A percentile compares a stretch with the other conserved stretches of the same genome.
Evolutionary conservation across 805 yeast species (phyloP).

Genomic region (Candida maesae): DNA sequence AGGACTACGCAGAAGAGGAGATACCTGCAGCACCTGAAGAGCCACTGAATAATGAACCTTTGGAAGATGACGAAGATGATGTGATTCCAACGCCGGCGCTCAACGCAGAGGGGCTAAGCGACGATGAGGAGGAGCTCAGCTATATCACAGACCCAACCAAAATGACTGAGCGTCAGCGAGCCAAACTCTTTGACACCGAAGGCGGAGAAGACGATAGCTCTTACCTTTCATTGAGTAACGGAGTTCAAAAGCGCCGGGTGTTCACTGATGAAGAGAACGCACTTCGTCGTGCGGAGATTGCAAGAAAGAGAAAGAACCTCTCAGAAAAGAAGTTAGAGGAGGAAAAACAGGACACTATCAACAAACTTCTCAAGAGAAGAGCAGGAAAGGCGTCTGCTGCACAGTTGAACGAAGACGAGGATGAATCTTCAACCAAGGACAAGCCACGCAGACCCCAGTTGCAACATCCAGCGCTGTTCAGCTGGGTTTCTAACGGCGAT

Average conservation of each 20-base stretch:
- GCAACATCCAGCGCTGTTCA: constrained; percentile 23
- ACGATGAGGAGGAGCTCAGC: constrained; percentile 16
- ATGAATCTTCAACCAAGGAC: constrained; percentile 8
- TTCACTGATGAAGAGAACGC: constrained; percentile 83
- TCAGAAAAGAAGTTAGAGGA: constrained; percentile 81
- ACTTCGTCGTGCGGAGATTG: constrained; percentile 77
- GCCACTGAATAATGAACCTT: constrained; percentile 24
- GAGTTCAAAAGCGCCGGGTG: constrained; percentile 41
- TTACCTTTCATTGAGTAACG: constrained; percentile 21
- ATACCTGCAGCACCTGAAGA: constrained; percentile 13
- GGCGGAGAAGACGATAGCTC: background rate
- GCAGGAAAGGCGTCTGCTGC: constrained; percentile 52
- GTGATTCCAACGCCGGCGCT: constrained; percentile 25
- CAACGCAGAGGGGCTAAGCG: constrained; percentile 23
- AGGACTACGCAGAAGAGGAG: constrained; percentile 10
- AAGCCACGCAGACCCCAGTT: constrained; percentile 25
- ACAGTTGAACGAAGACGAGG: constrained; percentile 21
- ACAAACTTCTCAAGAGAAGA: constrained; percentile 77
- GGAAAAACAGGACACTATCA: constrained; percentile 88
- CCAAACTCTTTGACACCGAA: constrained; percentile 12
- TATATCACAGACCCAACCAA: constrained; percentile 21
- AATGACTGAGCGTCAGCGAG: constrained; percentile 29
- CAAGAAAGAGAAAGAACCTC: constrained; percentile 82
- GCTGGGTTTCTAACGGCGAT: constrained; percentile 21
- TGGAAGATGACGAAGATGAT: constrained; percentile 27